These are phyloP conservation scores for Eutrema japonicum DNA, from an alignment of 345 rosid genomes.

Conservation along the genomic window DNA sequence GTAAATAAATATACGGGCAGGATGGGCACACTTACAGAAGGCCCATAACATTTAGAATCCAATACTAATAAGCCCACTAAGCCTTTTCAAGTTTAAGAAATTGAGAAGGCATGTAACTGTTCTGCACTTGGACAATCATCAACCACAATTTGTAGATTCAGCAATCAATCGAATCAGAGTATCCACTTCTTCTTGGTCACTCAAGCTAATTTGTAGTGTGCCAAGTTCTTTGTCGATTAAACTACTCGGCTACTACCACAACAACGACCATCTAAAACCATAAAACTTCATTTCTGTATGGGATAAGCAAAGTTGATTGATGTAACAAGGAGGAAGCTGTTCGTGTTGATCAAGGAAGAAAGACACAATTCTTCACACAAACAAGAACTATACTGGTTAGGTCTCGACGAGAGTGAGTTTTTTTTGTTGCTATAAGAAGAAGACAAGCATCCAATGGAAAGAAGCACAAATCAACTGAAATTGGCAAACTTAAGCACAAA, in stretches of 20 bases:
- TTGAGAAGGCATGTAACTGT: too few species aligned
- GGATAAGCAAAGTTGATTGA: too few species aligned
- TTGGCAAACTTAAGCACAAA: slow-evolving; percentile 10
- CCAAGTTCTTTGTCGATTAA: neutral
- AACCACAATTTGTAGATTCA: neutral
- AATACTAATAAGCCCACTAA: slow-evolving; percentile 15
- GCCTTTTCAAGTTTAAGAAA: neutral
- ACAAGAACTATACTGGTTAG: neutral
- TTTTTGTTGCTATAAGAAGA: neutral
- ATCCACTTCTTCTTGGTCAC: neutral
- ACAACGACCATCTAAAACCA: too few species aligned
- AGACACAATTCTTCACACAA: neutral
- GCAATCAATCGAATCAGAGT: neutral
- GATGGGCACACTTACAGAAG: neutral
- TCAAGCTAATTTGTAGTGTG: neutral
- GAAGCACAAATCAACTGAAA: neutral
- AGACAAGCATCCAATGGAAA: neutral
- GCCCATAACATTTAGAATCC: slow-evolving; percentile 3
- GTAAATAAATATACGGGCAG: neutral
- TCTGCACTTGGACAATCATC: neutral
- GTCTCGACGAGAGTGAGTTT: neutral
- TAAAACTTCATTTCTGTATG: too few species aligned
- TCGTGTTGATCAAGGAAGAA: neutral
- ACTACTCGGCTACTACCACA: neutral
- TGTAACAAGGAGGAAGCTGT: neutral